Evolutionary conservation across 805 yeast species (phyloP), one percentile per base, ranked within the genome.

Genomic region (Tetrapisispora fleetii): DNA sequence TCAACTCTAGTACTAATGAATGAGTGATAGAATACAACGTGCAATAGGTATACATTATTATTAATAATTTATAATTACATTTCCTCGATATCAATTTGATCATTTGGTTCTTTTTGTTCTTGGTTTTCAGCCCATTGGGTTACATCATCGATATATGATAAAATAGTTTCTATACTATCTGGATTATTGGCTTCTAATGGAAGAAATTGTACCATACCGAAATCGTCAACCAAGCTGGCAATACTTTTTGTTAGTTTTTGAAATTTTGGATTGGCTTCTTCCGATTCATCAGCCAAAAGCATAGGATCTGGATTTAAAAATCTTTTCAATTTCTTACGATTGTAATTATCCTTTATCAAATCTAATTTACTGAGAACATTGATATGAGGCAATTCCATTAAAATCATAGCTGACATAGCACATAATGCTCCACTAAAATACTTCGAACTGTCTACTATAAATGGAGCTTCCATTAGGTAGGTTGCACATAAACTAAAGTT

Each of bases 371-470:
- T 84, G 43, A 93, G 71, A 18, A 93, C 79, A 62, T 93, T 93
- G 49, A 93, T 81, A 63, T 93, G 99, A 16, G 99, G 99, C 39
- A 91, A 74, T 65, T 93, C 99, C 46, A 93, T 73, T 50, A 93
- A 72, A 28, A 93, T 87, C 99, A 93, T 93, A 1, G 99, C 96
- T 21, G 95, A 83, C 99, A 93, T 93, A 19, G 99, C 99, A 63
- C 90, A 80, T 50, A 93, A 72, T 0, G 96, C 95, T 2, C 99
- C 99, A 48, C 95, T 83, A 65, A 93, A 93, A 67, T 89, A 93
- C 67, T 95, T 95, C 11, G 95, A 78, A 41, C 80, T 76, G 64
- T 93, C 99, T 49, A 91, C 74, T 42, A 91, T 85, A 66, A 93
- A 93, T 3, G 98, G 91, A 0, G 98, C 95, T 63, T 93, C 99